Evolutionary conservation across 176 grass and related monocot species (phyloP), one percentile per base, ranked within the genome.

Genomic region (Zizania latifolia): DNA sequence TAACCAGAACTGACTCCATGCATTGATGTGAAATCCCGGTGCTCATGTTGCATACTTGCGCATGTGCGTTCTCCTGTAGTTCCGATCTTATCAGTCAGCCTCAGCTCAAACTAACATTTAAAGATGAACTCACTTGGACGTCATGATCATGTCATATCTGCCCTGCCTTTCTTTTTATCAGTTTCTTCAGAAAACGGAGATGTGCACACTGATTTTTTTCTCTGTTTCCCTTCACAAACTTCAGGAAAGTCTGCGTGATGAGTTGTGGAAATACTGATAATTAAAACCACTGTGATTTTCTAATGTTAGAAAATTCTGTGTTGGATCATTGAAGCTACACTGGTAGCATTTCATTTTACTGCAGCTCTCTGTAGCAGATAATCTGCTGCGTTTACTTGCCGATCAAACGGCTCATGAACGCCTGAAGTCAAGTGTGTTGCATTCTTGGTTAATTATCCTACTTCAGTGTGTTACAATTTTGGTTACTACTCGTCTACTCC

Each of bases 41-140:
- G 81, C 15, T 72, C 82, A 62, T 70, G 71, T 76, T 43, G 30
- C 65, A 69, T 46, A n/a, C n/a, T n/a, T n/a, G n/a, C n/a, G n/a
- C n/a, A n/a, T n/a, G 65, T 73, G 22, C 8, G 40, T 66, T 17
- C 24, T 64, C 79, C 60, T n/a, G n/a, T n/a, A n/a, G n/a, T 24
- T 40, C 8, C 19, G n/a, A 10, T 12, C 16, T 27, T 35, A 27
- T 10, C 15, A 22, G 76, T n/a, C n/a, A n/a, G n/a, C n/a, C n/a
- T n/a, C 62, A 5, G 48, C 19, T 34, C 35, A 65, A 29, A 30
- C 68, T 57, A 23, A 30, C 3, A 57, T 53, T 32, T 3, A 10
- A 3, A 0, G 48, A 67, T 15, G 36, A 45, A 54, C 10, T 68
- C 33, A 51, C 71, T 28, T 58, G 33, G 28, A 55, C 10, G 33